Evolutionary conservation across 2,329 filamentous ascomycete genomes (phyloP).

Genomic region (Parastagonospora avenae): DNA sequence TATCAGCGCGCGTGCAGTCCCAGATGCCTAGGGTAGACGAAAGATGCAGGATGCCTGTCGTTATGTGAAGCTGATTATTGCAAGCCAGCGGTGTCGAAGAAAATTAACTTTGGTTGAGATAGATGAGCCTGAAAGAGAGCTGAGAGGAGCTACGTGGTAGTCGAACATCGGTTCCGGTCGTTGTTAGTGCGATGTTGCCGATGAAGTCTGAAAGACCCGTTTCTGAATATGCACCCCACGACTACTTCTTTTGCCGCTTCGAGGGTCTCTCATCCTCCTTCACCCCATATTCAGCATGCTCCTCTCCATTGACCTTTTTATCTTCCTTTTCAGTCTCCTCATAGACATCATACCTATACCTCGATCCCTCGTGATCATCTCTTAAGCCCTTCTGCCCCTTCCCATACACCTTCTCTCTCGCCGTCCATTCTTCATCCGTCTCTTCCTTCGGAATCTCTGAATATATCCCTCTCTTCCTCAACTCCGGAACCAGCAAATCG

Average conservation of each 20-base stretch:
- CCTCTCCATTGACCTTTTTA: not conserved
- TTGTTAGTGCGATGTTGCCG: too few relatives aligned
- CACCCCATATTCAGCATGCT: not conserved
- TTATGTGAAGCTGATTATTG: too few relatives aligned
- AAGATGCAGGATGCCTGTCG: too few relatives aligned
- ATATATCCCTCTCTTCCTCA: conserved; percentile 43
- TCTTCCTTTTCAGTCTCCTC: conserved; percentile 45
- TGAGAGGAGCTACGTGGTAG: too few relatives aligned
- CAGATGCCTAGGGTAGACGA: too few relatives aligned
- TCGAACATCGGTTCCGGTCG: too few relatives aligned
- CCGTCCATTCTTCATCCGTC: conserved; percentile 25
- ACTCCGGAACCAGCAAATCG: conserved; percentile 44
- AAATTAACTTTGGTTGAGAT: too few relatives aligned
- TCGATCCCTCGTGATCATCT: conserved; percentile 63
- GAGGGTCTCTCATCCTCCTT: not conserved
- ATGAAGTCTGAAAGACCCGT: too few relatives aligned
- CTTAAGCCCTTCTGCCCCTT: conserved; percentile 62
- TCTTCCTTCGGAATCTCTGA: conserved; percentile 18
- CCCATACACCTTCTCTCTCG: conserved; percentile 66
- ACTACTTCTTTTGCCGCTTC: not conserved
- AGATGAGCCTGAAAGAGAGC: too few relatives aligned
- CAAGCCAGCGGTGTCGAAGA: too few relatives aligned
- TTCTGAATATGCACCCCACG: too few relatives aligned
- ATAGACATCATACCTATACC: conserved; percentile 68
- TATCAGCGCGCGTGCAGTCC: too few relatives aligned